phyloP scores from a whole-genome alignment of 495 filamentous ascomycete species.

The Aspergillus cavernicola region DNA sequence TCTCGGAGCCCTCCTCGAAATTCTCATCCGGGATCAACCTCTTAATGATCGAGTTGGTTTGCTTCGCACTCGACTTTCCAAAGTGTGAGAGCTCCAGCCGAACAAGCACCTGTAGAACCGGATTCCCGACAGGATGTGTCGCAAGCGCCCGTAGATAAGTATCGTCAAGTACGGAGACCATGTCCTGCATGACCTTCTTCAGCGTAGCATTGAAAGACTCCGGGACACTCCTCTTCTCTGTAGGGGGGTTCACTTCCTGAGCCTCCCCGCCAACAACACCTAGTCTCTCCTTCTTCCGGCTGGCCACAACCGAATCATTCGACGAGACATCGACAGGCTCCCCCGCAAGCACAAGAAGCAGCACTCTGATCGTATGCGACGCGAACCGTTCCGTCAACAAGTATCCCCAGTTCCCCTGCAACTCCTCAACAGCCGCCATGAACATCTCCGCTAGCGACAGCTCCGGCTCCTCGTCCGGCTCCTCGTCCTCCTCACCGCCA shows the following conservation, averaged over 20 bases:
- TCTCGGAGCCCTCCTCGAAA: slow-evolving; percentile 54
- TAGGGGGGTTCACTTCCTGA: slow-evolving; percentile 33
- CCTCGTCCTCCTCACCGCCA: slow-evolving; percentile 21
- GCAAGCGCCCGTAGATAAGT: slow-evolving; percentile 75
- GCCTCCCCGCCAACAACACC: slow-evolving; percentile 36
- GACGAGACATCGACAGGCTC: slow-evolving; percentile 63
- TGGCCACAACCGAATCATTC: slow-evolving; percentile 68
- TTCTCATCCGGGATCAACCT: slow-evolving; percentile 63
- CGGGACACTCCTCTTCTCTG: slow-evolving; percentile 60
- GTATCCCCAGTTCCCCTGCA: slow-evolving; percentile 78
- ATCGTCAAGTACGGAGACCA: slow-evolving; percentile 63
- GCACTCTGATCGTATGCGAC: slow-evolving; percentile 81
- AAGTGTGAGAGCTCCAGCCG: slow-evolving; percentile 75
- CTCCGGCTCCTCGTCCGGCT: slow-evolving; percentile 36
- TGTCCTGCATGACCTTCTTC: slow-evolving; percentile 73
- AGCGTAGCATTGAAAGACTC: slow-evolving; percentile 70
- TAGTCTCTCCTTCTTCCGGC: slow-evolving; percentile 85
- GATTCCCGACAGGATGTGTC: slow-evolving; percentile 83
- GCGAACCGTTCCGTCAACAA: slow-evolving; percentile 84
- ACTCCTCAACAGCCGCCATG: slow-evolving; percentile 72
- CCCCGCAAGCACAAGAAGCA: slow-evolving; percentile 82
- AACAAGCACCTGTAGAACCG: slow-evolving; percentile 79
- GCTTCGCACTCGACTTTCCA: slow-evolving; percentile 58
- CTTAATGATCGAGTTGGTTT: slow-evolving; percentile 55
- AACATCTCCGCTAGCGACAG: slow-evolving; percentile 82